Evolutionary conservation across 1,284 basidiomycete species (phyloP).

Genomic region (Entoloma clypeatum): DNA sequence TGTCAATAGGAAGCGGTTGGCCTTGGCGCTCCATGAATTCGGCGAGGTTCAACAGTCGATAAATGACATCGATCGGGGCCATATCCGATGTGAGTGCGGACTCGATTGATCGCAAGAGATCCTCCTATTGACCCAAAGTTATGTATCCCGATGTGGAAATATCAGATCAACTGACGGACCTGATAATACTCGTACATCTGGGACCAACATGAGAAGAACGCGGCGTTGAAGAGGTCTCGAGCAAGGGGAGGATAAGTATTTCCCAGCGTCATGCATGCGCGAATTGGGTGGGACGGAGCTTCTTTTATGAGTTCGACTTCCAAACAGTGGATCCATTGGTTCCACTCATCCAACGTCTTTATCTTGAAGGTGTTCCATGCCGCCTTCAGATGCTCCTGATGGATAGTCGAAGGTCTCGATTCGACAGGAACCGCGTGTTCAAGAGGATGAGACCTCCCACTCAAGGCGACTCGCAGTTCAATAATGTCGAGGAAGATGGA

Average conservation of each 20-base stretch:
- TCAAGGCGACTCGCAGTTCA: constrained; percentile 35
- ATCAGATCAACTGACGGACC: constrained; percentile 51
- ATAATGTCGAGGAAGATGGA: constrained; percentile 3
- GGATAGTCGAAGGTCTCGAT: constrained; percentile 87
- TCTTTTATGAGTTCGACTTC: constrained; percentile 98
- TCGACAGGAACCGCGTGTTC: constrained; percentile 79
- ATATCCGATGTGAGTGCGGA: constrained; percentile 78
- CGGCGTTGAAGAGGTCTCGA: constrained; percentile 96
- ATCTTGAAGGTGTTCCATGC: constrained; percentile 93
- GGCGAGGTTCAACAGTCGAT: constrained; percentile 91
- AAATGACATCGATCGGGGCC: constrained; percentile 88
- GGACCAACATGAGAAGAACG: constrained; percentile 97
- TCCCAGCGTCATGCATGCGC: constrained; percentile 93
- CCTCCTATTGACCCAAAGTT: constrained; percentile 58
- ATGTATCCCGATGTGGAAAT: constrained; percentile 1
- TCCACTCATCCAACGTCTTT: constrained; percentile 87
- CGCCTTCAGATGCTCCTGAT: constrained; percentile 96
- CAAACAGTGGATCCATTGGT: constrained; percentile 92
- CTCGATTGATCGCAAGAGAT: constrained; percentile 90
- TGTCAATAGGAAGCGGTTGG: constrained; percentile 92
- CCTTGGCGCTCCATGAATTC: constrained; percentile 99
- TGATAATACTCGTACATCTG: constrained; percentile 96
- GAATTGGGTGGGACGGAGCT: constrained; percentile 94
- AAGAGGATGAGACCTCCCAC: constrained; percentile 56
- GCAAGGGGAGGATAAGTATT: constrained; percentile 91